Percentiles rank a stretch among this genome's conserved stretches.
Conservation (phyloP, 768 basidiomycete species). For the Hericium rajendrae region DNA sequence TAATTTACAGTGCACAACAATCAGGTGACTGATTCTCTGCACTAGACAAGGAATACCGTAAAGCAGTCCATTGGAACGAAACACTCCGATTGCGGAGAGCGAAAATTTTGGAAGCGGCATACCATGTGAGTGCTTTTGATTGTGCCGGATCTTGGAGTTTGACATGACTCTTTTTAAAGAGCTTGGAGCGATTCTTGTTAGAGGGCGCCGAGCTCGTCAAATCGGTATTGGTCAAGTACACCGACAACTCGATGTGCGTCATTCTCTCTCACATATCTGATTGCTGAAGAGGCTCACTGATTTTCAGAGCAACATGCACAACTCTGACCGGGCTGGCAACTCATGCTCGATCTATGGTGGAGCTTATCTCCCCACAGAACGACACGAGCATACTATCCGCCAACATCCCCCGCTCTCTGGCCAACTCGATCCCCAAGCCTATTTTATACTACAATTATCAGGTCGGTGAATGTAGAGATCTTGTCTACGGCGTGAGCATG, state of each 20-base stretch:
- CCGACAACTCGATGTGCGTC: conserved; percentile 68
- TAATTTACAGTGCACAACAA: background rate
- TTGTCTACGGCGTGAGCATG: conserved; percentile 84
- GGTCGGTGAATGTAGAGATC: conserved; percentile 79
- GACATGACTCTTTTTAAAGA: conserved; percentile 37
- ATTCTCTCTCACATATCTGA: background rate
- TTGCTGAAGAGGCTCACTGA: background rate
- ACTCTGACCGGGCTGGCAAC: conserved; percentile 69
- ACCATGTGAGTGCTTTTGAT: conserved; percentile 41
- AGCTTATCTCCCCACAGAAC: conserved; percentile 58
- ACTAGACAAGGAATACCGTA: conserved; percentile 82
- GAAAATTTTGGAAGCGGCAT: conserved; percentile 76
- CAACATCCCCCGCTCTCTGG: conserved; percentile 51
- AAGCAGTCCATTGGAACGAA: conserved; percentile 88
- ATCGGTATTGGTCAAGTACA: conserved; percentile 57
- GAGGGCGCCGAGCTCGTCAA: conserved; percentile 63
- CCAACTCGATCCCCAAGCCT: conserved; percentile 58
- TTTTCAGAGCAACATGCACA: conserved; percentile 59
- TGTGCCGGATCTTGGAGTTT: background rate
- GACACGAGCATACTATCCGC: conserved; percentile 53
- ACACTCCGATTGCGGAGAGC: conserved; percentile 73
- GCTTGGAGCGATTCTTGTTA: conserved; percentile 67
- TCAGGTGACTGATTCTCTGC: background rate
- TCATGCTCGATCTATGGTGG: conserved; percentile 51
- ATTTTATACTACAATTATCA: conserved; percentile 67